Conservation (phyloP, 805 yeast species). For the Pichia scutulata region DNA sequence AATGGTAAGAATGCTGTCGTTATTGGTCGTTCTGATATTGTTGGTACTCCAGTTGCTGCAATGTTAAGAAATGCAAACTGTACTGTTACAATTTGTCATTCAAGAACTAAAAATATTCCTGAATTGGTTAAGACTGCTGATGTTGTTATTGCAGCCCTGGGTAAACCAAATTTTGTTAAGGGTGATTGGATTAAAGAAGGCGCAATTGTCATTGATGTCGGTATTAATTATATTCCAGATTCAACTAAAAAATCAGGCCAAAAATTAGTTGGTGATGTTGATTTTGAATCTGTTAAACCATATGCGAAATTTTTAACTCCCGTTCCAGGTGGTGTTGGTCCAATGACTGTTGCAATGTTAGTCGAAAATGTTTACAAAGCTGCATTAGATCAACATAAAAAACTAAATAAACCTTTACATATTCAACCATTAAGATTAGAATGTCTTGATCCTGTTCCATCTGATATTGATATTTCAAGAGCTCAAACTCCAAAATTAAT, state of each 20-base stretch:
- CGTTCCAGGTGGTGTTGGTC: slow-evolving; percentile 90
- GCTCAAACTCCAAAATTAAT: slow-evolving; percentile 68
- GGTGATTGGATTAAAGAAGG: slow-evolving; percentile 69
- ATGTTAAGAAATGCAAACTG: slow-evolving; percentile 65
- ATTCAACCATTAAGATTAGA: slow-evolving; percentile 50
- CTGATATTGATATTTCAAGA: slow-evolving; percentile 72
- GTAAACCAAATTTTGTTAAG: slow-evolving; percentile 59
- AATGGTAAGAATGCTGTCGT: slow-evolving; percentile 74
- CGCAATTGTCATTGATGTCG: slow-evolving; percentile 72
- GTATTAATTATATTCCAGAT: slow-evolving; percentile 70
- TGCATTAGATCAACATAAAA: slow-evolving; percentile 40
- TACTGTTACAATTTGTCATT: slow-evolving; percentile 70
- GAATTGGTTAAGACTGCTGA: slow-evolving; percentile 53
- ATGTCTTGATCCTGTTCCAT: slow-evolving; percentile 63
- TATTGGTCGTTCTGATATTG: slow-evolving; percentile 79
- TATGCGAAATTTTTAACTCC: slow-evolving; percentile 69
- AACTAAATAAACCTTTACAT: slow-evolving; percentile 26
- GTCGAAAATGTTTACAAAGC: slow-evolving; percentile 65
- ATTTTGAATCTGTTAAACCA: slow-evolving; percentile 46
- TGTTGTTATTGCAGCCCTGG: slow-evolving; percentile 72
- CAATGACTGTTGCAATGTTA: slow-evolving; percentile 84
- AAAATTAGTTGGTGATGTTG: slow-evolving; percentile 74
- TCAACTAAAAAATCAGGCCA: slow-evolving; percentile 58
- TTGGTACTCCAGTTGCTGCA: slow-evolving; percentile 73
- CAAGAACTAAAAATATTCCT: slow-evolving; percentile 47